phyloP scores from a whole-genome alignment of 169 alveolate genomes.

The Plasmodium vivax region DNA sequence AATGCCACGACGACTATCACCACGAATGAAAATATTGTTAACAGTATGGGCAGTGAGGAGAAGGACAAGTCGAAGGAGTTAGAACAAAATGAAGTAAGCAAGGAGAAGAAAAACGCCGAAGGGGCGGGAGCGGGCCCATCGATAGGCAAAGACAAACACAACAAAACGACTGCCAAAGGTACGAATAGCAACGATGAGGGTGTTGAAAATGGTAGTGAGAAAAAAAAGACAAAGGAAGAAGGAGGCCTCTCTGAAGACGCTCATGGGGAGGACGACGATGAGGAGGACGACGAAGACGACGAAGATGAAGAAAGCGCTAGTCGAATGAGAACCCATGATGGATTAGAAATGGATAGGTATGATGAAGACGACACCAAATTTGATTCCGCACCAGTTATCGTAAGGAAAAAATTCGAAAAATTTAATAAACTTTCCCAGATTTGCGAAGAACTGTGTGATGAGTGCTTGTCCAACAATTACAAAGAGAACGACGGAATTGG shows the following conservation, averaged over 20 bases:
- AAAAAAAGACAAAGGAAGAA: neutral
- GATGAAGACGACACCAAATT: slow-evolving; percentile 69
- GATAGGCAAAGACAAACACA: neutral
- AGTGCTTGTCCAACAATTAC: slow-evolving; percentile 90
- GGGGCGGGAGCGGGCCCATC: neutral
- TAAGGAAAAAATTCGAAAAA: slow-evolving; percentile 44
- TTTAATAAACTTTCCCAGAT: slow-evolving; percentile 81
- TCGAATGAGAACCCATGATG: neutral
- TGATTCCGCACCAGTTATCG: slow-evolving; percentile 79
- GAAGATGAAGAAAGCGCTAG: neutral
- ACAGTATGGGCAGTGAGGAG: slow-evolving; percentile 50
- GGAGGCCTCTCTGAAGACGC: neutral
- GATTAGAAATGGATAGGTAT: neutral
- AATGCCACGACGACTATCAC: neutral
- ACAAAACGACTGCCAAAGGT: neutral
- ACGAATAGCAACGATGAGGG: neutral
- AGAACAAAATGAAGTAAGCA: slow-evolving; percentile 10
- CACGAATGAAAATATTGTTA: slow-evolving; percentile 27
- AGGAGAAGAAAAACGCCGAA: neutral
- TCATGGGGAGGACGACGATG: neutral
- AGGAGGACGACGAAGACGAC: neutral
- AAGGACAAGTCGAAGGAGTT: neutral
- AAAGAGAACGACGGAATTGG: slow-evolving; percentile 92
- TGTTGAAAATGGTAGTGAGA: neutral
- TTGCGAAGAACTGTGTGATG: slow-evolving; percentile 91